Conservation (phyloP, 225 moss, liverwort and hornwort species). For the Polytrichum commune region DNA sequence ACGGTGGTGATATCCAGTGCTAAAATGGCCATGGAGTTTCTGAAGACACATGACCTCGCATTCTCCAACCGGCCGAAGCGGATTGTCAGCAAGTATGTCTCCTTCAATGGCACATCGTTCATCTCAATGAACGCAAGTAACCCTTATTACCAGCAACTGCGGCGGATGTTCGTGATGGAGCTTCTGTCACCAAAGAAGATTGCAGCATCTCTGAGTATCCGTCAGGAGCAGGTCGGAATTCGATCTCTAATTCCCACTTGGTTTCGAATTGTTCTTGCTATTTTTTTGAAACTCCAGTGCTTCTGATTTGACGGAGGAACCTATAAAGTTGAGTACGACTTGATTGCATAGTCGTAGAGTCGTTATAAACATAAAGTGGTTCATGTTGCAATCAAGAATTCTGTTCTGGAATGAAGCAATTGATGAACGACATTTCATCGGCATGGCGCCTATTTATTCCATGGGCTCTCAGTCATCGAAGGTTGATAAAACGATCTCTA, state of each 20-base stretch:
- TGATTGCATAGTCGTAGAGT: too few species aligned
- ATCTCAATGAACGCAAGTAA: constrained; percentile 39
- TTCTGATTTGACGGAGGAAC: too few species aligned
- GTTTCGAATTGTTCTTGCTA: too few species aligned
- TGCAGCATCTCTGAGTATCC: constrained; percentile 18
- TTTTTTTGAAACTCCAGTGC: too few species aligned
- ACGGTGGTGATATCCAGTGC: constrained; percentile 44
- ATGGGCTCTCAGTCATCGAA: too few species aligned
- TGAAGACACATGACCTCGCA: constrained; percentile 42
- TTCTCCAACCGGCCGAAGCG: constrained; percentile 38
- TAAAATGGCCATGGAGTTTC: constrained; percentile 43
- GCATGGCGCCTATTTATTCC: too few species aligned
- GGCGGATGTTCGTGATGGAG: constrained; percentile 34
- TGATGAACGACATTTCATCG: too few species aligned
- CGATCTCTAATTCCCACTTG: too few species aligned
- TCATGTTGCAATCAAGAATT: constrained; percentile 6
- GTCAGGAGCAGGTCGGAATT: constrained; percentile 39
- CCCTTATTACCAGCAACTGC: constrained; percentile 28
- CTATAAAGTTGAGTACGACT: too few species aligned
- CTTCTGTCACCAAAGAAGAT: constrained; percentile 48
- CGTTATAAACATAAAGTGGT: not conserved
- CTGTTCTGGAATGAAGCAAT: too few species aligned
- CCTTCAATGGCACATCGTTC: constrained; percentile 36
- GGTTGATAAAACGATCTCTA: too few species aligned
- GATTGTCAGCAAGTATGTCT: constrained; percentile 26